Evolutionary conservation across 306 rosid genomes (phyloP).

Genomic region (Astragalus membranaceus): DNA sequence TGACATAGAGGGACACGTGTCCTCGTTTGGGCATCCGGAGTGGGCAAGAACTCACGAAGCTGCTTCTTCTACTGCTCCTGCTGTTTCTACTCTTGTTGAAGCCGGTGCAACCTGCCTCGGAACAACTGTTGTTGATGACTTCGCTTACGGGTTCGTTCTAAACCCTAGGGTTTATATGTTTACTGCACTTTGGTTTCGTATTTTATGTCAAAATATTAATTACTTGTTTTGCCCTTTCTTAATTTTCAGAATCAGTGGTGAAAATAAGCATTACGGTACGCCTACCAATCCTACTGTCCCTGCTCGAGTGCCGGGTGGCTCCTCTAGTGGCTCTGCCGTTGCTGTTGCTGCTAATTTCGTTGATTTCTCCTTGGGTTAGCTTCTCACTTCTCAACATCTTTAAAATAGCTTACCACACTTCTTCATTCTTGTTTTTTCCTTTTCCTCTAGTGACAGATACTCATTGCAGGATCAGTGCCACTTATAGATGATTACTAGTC

Average conservation of each 20-base stretch:
- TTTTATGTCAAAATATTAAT: too few species aligned
- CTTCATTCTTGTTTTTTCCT: neutral
- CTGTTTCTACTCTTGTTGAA: conserved; percentile 65
- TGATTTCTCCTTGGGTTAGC: conserved; percentile 84
- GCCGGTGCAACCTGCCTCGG: conserved; percentile 89
- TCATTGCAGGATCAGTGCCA: neutral
- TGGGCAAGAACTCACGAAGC: conserved; percentile 77
- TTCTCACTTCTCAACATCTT: too few species aligned
- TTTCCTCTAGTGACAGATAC: neutral
- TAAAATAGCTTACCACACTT: neutral
- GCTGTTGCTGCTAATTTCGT: conserved; percentile 86
- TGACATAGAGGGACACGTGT: conserved; percentile 68
- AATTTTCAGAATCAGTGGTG: conserved; percentile 67
- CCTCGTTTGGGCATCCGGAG: conserved; percentile 92
- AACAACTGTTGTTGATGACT: conserved; percentile 67
- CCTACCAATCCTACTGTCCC: conserved; percentile 79
- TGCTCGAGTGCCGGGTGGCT: conserved; percentile 76
- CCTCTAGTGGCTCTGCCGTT: conserved; percentile 92
- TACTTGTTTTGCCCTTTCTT: neutral
- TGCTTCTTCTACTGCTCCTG: conserved; percentile 68
- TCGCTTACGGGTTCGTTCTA: conserved; percentile 56
- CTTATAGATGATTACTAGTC: neutral
- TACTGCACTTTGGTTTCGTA: neutral
- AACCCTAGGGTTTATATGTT: neutral
- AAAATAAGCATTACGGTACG: conserved; percentile 72